Base-by-base conservation (phyloP, 139 green algal species). In the Volvox reticuliferus region DNA sequence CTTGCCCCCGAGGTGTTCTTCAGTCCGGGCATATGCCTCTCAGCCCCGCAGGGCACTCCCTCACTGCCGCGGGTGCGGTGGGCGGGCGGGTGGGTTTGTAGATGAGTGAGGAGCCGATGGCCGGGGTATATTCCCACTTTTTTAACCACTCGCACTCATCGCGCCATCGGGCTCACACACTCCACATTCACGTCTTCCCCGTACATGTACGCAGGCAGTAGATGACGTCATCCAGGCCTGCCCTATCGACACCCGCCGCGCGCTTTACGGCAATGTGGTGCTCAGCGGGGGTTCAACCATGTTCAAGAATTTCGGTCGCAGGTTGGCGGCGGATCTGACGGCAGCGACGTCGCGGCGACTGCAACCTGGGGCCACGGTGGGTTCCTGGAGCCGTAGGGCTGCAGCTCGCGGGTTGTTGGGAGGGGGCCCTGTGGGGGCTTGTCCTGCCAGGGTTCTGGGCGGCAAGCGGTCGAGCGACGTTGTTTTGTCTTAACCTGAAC, bases 1-100 rank as follows among this genome's bases (percentile, higher is more conserved):
- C 91, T 98, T 67, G 96, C 91, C 0, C 95, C 96, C 24, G 96
- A 98, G 90, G 87, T 98, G 12, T 98, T 98, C 93, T 98, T 98
- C 94, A 82, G 87, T 19, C 96, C 96, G 12, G 92, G 96, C 37
- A 95, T 97, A 9, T 81, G 67, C 83, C 9, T 33, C 67, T 68
- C 68, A 0, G 83, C 83, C 28, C 67, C 83, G 13, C 67, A 36
- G 21, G 83, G 83, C 14, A 89, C 83, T 9, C 83, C 67, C 24
- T 89, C 85, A 36, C 85, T 89, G 69, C 62, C 85, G 2, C 37
- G 85, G 85, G 85, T 89, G 44, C 44, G 22, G 85, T 30, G 20
- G 33, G 33, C 24, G 82, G 82, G 63, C 63, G 33, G 75, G 71
- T 79, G 71, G 71, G 26, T 79, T 30, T n/a, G 71, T 33, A 30